phyloP scores from a whole-genome alignment of 768 basidiomycete species.

The Amanita pallidorosea region DNA sequence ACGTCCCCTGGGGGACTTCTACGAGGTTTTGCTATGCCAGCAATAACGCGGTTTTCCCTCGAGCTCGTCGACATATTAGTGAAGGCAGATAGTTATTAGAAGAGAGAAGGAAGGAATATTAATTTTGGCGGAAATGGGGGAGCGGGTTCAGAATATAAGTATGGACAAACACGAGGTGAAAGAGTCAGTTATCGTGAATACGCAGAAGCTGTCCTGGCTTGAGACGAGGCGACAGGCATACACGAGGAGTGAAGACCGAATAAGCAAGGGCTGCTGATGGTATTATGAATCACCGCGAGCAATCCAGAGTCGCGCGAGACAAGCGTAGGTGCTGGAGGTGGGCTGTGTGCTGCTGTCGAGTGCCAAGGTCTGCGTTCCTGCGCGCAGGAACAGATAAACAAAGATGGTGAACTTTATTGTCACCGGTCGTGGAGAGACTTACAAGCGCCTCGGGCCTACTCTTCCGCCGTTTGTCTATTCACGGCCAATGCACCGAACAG shows the following conservation, averaged over 20 bases:
- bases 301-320: slow-evolving; percentile 6
- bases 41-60: slow-evolving; percentile 63
- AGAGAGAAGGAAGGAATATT: slow-evolving; percentile 42
- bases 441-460: not conserved
- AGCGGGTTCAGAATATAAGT: slow-evolving; percentile 19
- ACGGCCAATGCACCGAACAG: not conserved
- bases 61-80: slow-evolving; percentile 58
- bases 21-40: slow-evolving; percentile 52
- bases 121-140: slow-evolving; percentile 38
- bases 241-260: slow-evolving; percentile 5
- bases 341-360: slow-evolving; percentile 6
- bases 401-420: slow-evolving; percentile 1
- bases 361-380: slow-evolving; percentile 3
- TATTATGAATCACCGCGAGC: slow-evolving; percentile 5
- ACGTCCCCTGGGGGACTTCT: slow-evolving; percentile 61
- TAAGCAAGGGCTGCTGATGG: slow-evolving; percentile 8
- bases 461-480: not conserved
- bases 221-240: slow-evolving; percentile 6
- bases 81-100: slow-evolving; percentile 49
- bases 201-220: not conserved
- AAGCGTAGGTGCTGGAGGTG: slow-evolving; percentile 4
- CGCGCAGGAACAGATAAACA: not conserved
- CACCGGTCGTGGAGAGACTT: slow-evolving; percentile 1
- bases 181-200: slow-evolving; percentile 1
- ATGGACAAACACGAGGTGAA: slow-evolving; percentile 9